Conservation (phyloP, 2,329 filamentous ascomycete species). For the Sporothrix inflata region DNA sequence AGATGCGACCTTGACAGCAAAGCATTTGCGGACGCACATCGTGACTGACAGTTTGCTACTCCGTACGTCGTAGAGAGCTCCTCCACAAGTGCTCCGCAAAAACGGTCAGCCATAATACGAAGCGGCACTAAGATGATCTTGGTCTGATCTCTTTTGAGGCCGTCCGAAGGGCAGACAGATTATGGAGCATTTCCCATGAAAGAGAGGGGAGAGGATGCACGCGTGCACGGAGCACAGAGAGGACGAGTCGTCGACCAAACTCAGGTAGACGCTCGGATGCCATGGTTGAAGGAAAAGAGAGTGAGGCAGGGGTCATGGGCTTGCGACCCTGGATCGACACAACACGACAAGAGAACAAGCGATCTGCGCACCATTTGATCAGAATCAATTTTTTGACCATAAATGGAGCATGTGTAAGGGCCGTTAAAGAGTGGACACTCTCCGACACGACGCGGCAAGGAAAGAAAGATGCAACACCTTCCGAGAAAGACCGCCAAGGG, state of each 20-base stretch:
- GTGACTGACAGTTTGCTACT: too few species aligned
- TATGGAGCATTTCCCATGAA: background rate
- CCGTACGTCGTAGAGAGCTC: background rate
- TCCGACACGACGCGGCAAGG: background rate
- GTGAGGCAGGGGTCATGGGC: slow-evolving; percentile 4
- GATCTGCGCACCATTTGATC: background rate
- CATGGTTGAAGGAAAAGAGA: background rate
- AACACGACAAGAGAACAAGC: background rate
- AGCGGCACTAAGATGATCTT: background rate
- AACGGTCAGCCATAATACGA: background rate
- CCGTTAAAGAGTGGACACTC: background rate
- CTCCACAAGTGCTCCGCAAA: background rate
- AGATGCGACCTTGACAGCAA: slow-evolving; percentile 17
- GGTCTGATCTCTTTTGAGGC: background rate
- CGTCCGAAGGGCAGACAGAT: background rate
- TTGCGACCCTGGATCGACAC: background rate
- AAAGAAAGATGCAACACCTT: background rate
- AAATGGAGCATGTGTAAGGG: background rate
- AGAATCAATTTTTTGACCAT: background rate
- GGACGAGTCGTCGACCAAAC: background rate
- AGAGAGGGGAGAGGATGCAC: background rate
- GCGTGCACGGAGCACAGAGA: slow-evolving; percentile 5
- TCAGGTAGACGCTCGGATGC: background rate
- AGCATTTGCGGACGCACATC: background rate
- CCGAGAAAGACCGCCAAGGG: background rate